These are phyloP conservation scores for Phytophthora capsici DNA, from an alignment of 352 stramenopile species.

Conservation along the genomic window DNA sequence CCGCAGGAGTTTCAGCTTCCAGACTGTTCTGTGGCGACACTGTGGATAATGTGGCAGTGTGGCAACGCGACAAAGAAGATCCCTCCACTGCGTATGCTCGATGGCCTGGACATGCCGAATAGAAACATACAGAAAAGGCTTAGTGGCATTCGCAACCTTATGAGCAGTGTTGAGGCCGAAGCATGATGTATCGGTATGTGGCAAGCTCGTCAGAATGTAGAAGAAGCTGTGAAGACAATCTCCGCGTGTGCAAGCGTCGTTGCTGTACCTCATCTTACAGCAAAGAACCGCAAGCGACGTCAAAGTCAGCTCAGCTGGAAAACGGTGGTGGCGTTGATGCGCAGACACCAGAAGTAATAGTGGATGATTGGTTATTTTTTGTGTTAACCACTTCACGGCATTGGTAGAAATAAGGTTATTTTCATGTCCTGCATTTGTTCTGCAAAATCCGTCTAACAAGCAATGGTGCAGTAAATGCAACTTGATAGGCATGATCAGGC, in stretches of 20 bases:
- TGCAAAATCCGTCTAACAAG: no score
- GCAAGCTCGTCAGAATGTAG: not conserved
- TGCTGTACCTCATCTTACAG: not conserved
- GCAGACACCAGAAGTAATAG: not conserved
- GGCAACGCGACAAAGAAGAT: constrained; percentile 7
- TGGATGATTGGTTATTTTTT: constrained; percentile 13
- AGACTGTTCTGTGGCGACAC: constrained; percentile 1
- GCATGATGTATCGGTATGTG: constrained; percentile 11
- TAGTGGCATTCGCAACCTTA: constrained; percentile 12
- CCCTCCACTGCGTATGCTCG: constrained; percentile 2
- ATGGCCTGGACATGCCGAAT: constrained; percentile 15
- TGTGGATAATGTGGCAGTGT: constrained; percentile 12
- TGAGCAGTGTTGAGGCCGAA: constrained; percentile 4
- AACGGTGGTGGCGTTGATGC: not conserved
- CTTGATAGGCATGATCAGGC: no score
- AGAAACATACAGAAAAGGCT: constrained; percentile 13
- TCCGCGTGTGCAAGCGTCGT: not conserved
- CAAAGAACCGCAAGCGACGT: not conserved
- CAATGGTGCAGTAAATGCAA: no score
- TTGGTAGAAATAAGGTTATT: no score
- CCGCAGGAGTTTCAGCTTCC: constrained; percentile 3
- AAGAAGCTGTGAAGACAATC: constrained; percentile 3
- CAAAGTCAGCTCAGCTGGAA: constrained; percentile 2
- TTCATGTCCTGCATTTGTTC: no score
- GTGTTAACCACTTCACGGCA: no score